Evolutionary conservation across 768 basidiomycete genomes (phyloP), one percentile per base, ranked within the genome.

Genomic region (Serpula lacrymans): DNA sequence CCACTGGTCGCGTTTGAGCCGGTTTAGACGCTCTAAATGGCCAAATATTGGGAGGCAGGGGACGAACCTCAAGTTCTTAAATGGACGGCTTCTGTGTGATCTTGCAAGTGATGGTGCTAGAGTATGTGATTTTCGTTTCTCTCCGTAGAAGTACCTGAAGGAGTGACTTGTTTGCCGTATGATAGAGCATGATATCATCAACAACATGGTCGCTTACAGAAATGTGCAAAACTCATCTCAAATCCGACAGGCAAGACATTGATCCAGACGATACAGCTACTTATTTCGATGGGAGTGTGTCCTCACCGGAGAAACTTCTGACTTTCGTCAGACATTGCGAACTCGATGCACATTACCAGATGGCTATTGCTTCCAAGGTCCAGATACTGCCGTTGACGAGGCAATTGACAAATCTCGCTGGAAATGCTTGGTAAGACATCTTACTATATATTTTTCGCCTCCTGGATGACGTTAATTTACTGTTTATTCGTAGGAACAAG

Each of bases 121-220:
- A 72, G 93, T 90, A 50, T 1, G 74, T 41, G 1, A 20, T 24
- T 30, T 14, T 31, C 28, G 31, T 36, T 31, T 2, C 11, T 24
- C 4, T 37, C n/a, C 6, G n/a, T n/a, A 16, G 10, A 2, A 2
- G 12, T 8, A 33, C n/a, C 27, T 3, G 11, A 10, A 37, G 7
- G 49, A 48, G 3, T 1, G 5, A 6, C 43, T 31, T 26, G 30
- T 21, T 8, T 18, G 14, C 3, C 27, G 27, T 21, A 9, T 1
- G 6, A 14, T 53, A 95, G 92, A 84, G 88, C 16, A 95, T 97
- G 91, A 98, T 99, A 58, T 67, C 84, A 1, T 98, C 96, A 3
- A 97, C 92, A 4, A 98, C 96, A 1, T 99, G 96, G 96, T 95
- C 94, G 2, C 67, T 98, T 39, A 91, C 90, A 7, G 96, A 99